Evolutionary conservation across 2,329 filamentous ascomycete species (phyloP), one percentile per base, ranked within the genome.

Genomic region (Cercospora nicotianae): DNA sequence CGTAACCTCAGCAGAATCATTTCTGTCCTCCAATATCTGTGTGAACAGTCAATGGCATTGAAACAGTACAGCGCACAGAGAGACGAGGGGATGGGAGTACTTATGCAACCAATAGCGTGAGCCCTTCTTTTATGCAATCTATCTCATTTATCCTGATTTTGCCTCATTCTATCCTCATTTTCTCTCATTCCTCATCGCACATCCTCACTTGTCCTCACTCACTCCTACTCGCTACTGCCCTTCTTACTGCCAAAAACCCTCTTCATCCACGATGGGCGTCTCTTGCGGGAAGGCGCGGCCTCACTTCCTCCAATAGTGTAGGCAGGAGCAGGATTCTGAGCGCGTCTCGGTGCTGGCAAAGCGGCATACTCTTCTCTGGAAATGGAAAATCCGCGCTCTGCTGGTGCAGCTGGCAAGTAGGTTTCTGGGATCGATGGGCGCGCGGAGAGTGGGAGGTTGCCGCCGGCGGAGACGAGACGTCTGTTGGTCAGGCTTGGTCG

Each of bases 221-320:
- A 31, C 13, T 57, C 10, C 18, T 30, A 59, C 3, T 31, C 55
- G 16, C 8, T 33, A 33, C 30, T 33, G 8, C 55, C 55, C 30
- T 36, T 59, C 30, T 33, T 33, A 6, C 55, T 12, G 4, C 28
- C 28, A 36, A 63, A 63, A 20, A 63, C 30, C 3, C 12, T 63
- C 60, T 63, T 63, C 6, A 63, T 28, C 60, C 60, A 63, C 12
- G 60, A 62, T 9, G 39, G 36, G 8, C 60, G 60, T 18, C 60
- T 39, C 20, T 23, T 23, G 16, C 55, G 28, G n/a, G 55, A 33
- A 20, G 16, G 28, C n/a, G 16, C 28, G 8, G 42, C 42, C 13
- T 51, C 42, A 16, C 23, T 48, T 18, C 23, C 20, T 45, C 59
- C 60, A 23, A 16, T 28, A 16, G 55, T 36, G 3, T 33, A 20